These are phyloP conservation scores for Dioscorea dumetorum DNA, from an alignment of 106 monocot genomes.

Conservation along the genomic window DNA sequence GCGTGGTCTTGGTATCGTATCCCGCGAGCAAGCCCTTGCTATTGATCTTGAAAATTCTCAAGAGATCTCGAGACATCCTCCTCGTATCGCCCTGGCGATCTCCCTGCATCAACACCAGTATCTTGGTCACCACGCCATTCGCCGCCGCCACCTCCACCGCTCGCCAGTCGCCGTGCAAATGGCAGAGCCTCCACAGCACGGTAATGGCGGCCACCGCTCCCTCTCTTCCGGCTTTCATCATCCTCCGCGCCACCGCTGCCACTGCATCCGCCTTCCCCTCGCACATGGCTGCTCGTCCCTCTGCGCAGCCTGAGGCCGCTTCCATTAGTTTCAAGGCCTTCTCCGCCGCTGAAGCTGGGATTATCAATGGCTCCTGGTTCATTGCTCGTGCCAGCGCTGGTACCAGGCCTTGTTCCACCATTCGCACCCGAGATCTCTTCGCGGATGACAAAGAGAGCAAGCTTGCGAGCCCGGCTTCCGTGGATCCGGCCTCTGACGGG, in stretches of 20 bases:
- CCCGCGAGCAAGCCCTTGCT: slow-evolving; percentile 49
- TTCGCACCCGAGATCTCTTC: slow-evolving; percentile 9
- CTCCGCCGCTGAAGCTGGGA: not conserved
- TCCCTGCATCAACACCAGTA: slow-evolving; percentile 78
- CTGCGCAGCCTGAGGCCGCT: too few relatives aligned
- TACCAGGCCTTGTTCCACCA: slow-evolving; percentile 34
- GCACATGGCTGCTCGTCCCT: too few relatives aligned
- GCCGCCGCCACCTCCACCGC: slow-evolving; percentile 51
- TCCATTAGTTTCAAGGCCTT: slow-evolving; percentile 3
- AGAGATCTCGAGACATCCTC: slow-evolving; percentile 69
- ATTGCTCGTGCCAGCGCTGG: slow-evolving; percentile 8
- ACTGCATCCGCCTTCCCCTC: not conserved
- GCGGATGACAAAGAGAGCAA: slow-evolving; percentile 14
- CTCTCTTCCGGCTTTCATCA: slow-evolving; percentile 24
- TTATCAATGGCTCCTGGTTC: too few relatives aligned
- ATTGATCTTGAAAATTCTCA: slow-evolving; percentile 50
- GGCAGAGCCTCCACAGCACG: slow-evolving; percentile 72
- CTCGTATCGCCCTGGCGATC: slow-evolving; percentile 53
- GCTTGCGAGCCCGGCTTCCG: slow-evolving; percentile 28
- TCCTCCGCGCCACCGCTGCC: slow-evolving; percentile 1
- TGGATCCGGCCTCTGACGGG: slow-evolving; percentile 13
- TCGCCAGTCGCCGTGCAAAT: slow-evolving; percentile 45
- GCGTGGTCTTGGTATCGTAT: slow-evolving; percentile 60
- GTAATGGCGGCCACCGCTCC: slow-evolving; percentile 54
- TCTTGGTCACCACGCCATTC: slow-evolving; percentile 51